Base-by-base conservation (phyloP, 305 asterid species). In the Fraxinus albicans region DNA sequence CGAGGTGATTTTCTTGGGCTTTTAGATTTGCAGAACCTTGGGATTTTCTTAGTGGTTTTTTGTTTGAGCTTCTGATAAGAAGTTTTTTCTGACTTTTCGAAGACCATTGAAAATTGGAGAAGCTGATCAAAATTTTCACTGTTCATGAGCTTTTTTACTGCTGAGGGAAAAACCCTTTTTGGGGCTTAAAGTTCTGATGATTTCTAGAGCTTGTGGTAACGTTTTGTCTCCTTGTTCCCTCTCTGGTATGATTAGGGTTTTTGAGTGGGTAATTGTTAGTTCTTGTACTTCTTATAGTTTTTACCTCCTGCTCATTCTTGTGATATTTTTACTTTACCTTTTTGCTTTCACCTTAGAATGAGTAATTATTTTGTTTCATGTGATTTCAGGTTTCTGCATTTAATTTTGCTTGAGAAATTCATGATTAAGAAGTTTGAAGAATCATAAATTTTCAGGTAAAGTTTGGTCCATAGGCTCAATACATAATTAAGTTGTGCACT, bases 171-270 rank as follows among this genome's bases (percentile, higher is more conserved):
- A n/a, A 44, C 69, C 77, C 35, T 81, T 85, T 81, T 65, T 79
- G 82, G 55, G 17, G 17, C 0, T 10, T 44, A 44, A 44, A 44
- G 83, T 77, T 77, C 80, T 83, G 79, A 81, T 81, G 84, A 81
- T 88, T 83, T 85, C 82, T 79, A 73, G 83, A 82, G 84, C 50
- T 83, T 76, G 38, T 67, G 79, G 83, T 29, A 25, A 63, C 29
- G 58, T 72, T 84, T 67, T 84, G 85, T 84, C 84, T 80, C 84
- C 88, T 83, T 76, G 78, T 78, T 80, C 55, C 73, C 67, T 83
- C 83, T 73, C 82, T 83, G 81, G 63, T 65, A 83, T 86, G 87
- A 88, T 89, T 87, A 86, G 89, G 90, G 89, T 86, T 91, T 74
- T 88, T 83, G 89, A 86, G 88, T 85, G 85, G 83, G 86, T 90